These are phyloP conservation scores for Bryoerythrophyllum caledonicum DNA, from an alignment of 225 moss, liverwort and hornwort species.

Conservation along the genomic window DNA sequence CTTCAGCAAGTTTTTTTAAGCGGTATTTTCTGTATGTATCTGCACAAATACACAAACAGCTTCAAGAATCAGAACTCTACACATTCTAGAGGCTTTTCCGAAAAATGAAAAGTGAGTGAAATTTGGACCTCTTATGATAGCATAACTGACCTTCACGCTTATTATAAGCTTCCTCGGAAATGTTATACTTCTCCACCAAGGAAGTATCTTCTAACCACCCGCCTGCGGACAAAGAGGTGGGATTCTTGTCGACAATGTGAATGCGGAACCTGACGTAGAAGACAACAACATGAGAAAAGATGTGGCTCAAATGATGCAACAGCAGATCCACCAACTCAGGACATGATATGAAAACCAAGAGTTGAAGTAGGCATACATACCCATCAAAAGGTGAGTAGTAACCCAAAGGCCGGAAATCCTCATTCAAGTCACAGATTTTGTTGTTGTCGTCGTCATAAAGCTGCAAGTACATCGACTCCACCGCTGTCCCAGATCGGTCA, in stretches of 20 bases:
- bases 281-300: background rate
- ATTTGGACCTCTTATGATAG: no score
- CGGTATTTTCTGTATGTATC: conserved; percentile 94
- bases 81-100: background rate
- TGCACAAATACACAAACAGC: conserved; percentile 34
- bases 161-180: conserved; percentile 91
- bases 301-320: background rate
- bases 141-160: conserved; percentile 70
- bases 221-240: conserved; percentile 85
- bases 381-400: conserved; percentile 93
- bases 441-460: conserved; percentile 69
- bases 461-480: conserved; percentile 89
- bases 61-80: background rate
- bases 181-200: conserved; percentile 86
- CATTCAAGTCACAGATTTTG: conserved; percentile 73
- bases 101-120: no score
- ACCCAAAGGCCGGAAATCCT: conserved; percentile 80
- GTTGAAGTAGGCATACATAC: conserved; percentile 49
- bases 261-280: conserved; percentile 83
- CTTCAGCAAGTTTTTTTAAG: conserved; percentile 75
- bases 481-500: conserved; percentile 82
- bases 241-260: conserved; percentile 85
- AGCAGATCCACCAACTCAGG: background rate
- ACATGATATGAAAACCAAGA: background rate
- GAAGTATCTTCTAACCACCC: conserved; percentile 98